Base-by-base conservation (phyloP, 1,284 basidiomycete genomes). In the Quambalaria eucalypti region DNA sequence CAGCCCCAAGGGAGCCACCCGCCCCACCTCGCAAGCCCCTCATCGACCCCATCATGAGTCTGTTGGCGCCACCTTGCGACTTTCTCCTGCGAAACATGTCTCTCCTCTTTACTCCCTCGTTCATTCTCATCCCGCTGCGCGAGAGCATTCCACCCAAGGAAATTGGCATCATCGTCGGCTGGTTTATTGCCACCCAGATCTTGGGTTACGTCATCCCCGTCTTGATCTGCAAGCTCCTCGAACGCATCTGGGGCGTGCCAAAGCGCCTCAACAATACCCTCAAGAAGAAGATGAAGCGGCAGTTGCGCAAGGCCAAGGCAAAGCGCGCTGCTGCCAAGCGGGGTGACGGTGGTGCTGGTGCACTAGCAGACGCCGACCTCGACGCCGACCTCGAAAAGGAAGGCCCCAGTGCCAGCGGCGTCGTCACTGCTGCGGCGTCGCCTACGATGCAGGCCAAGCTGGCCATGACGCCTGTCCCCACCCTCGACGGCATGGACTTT, bases 41-140 rank as follows among this genome's bases (percentile, higher is more conserved):
- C 49, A 29, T 62, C 48, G 59, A 61, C 2, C 61, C 61, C 7
- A 9, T 60, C 26, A 55, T 62, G 58, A 44, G 26, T 21, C 9
- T 68, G 14, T 36, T 71, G 4, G 69, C 65, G 31, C 65, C 69
- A 8, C 69, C 69, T 10, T 68, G 63, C 40, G 68, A 69, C 40
- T 71, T 71, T 29, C 62, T 61, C 23, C 50, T 71, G 25, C 54
- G 67, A 0, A 69, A 69, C 59, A 71, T 71, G 69, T 57, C 51
- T 31, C 7, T 52, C 23, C 33, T 55, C 36, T 70, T 69, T 21
- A 70, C 66, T 9, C 62, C 66, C 16, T 55, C 56, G 28, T 71
- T 71, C 54, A 64, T 71, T 40, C 56, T 69, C 8, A 69, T 71
- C 50, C 69, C 69, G 0, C 65, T 65, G 19, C 38, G 67, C 7